Conservation (phyloP, 2,329 filamentous ascomycete species). For the Hypoxylon sp. region DNA sequence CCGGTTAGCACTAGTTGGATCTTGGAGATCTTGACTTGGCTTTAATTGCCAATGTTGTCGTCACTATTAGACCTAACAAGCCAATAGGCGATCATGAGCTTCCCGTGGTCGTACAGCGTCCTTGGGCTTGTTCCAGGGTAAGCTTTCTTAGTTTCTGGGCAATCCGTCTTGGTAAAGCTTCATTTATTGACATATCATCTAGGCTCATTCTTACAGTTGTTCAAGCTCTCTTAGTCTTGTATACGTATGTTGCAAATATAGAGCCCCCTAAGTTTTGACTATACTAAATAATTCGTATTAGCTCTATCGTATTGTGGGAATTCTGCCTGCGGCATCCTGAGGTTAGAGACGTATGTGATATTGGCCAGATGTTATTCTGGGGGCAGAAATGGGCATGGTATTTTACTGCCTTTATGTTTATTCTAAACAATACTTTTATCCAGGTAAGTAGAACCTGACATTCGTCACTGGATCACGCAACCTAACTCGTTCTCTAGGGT, state of each 20-base stretch:
- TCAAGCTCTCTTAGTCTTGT: constrained; percentile 83
- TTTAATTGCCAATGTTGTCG: neutral
- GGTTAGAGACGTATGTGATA: constrained; percentile 92
- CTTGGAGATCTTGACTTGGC: neutral
- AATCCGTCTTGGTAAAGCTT: constrained; percentile 31
- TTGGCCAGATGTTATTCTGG: constrained; percentile 96
- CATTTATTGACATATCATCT: constrained; percentile 36
- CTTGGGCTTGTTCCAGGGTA: constrained; percentile 86
- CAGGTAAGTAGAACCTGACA: constrained; percentile 64
- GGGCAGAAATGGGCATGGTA: constrained; percentile 81
- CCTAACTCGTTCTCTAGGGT: constrained; percentile 62
- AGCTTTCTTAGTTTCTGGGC: constrained; percentile 43
- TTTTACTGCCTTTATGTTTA: constrained; percentile 84
- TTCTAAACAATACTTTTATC: constrained; percentile 95
- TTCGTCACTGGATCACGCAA: constrained; percentile 23
- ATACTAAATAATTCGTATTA: constrained; percentile 27
- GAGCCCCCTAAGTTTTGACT: constrained; percentile 45
- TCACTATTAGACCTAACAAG: constrained; percentile 38
- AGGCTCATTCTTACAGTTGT: constrained; percentile 83
- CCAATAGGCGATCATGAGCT: constrained; percentile 87
- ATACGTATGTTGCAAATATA: constrained; percentile 83
- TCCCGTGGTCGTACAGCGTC: constrained; percentile 91
- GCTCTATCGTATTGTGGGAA: constrained; percentile 64
- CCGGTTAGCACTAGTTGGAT: neutral
- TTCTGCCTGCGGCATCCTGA: constrained; percentile 94